phyloP scores from a whole-genome alignment of 106 monocot species.

The Hemerocallis citrina region DNA sequence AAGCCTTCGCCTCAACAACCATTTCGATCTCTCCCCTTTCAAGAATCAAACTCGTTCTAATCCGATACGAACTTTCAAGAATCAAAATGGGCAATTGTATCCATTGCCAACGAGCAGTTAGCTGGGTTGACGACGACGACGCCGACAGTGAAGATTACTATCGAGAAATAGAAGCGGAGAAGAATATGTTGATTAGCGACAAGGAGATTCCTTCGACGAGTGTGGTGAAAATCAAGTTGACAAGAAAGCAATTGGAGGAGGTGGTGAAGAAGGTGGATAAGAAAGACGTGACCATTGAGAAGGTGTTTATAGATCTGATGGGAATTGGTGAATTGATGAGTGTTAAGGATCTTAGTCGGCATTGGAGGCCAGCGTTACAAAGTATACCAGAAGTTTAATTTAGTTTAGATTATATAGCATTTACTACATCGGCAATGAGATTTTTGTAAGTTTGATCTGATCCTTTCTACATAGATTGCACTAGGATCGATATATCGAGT shows the following conservation, averaged over 20 bases:
- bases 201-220: not conserved
- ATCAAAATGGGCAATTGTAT: not conserved
- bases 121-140: not conserved
- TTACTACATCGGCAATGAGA: no score
- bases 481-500: no score
- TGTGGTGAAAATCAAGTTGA: constrained; percentile 1
- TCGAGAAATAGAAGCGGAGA: not conserved
- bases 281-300: not conserved
- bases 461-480: no score
- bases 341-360: not conserved
- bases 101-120: not conserved
- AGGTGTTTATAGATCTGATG: not conserved
- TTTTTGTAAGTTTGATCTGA: no score
- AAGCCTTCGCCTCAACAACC: no score
- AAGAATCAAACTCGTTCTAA: no score
- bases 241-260: not conserved
- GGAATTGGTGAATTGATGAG: not conserved
- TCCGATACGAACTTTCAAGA: no score
- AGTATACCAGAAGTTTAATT: constrained; percentile 5
- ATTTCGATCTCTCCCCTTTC: no score
- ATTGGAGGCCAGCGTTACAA: not conserved
- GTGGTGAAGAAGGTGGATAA: not conserved
- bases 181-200: no score
- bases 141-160: not conserved
- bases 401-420: no score